These are phyloP conservation scores for Phlebiopsis flavidoalba DNA, from an alignment of 768 basidiomycete genomes.

Conservation along the genomic window DNA sequence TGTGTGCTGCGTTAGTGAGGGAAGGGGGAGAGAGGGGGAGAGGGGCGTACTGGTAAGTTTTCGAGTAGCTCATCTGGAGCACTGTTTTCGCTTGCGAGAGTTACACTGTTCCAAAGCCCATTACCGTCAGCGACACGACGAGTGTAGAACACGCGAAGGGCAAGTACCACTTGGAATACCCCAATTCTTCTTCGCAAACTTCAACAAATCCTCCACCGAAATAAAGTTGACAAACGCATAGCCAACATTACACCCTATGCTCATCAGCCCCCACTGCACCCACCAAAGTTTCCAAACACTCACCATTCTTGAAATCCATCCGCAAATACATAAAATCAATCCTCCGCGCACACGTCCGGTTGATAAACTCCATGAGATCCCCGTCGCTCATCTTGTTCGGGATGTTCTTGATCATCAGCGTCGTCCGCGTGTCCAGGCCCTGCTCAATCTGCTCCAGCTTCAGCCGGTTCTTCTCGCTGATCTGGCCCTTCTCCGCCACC, in stretches of 20 bases:
- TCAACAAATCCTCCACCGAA: slow-evolving; percentile 65
- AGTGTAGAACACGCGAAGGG: neutral
- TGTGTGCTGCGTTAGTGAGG: neutral
- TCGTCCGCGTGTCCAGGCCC: slow-evolving; percentile 76
- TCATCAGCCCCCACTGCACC: neutral
- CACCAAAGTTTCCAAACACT: slow-evolving; percentile 15
- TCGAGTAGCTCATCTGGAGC: slow-evolving; percentile 83
- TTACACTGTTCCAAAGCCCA: slow-evolving; percentile 95
- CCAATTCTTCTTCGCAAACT: slow-evolving; percentile 67
- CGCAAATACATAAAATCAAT: slow-evolving; percentile 87
- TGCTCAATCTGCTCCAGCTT: slow-evolving; percentile 69
- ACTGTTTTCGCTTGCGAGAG: slow-evolving; percentile 88
- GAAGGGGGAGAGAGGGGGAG: neutral
- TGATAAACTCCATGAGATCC: slow-evolving; percentile 64
- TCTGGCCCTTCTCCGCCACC: neutral
- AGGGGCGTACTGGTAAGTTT: slow-evolving; percentile 77
- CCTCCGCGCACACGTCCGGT: slow-evolving; percentile 63
- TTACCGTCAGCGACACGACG: neutral
- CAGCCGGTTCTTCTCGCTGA: slow-evolving; percentile 45
- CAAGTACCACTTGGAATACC: slow-evolving; percentile 78
- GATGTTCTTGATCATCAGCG: slow-evolving; percentile 89
- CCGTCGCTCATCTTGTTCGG: slow-evolving; percentile 87
- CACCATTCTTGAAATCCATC: slow-evolving; percentile 83
- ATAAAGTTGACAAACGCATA: slow-evolving; percentile 93
- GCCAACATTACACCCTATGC: slow-evolving; percentile 67